phyloP scores from a whole-genome alignment of 2,329 filamentous ascomycete genomes.

The Ascochyta rabiei region DNA sequence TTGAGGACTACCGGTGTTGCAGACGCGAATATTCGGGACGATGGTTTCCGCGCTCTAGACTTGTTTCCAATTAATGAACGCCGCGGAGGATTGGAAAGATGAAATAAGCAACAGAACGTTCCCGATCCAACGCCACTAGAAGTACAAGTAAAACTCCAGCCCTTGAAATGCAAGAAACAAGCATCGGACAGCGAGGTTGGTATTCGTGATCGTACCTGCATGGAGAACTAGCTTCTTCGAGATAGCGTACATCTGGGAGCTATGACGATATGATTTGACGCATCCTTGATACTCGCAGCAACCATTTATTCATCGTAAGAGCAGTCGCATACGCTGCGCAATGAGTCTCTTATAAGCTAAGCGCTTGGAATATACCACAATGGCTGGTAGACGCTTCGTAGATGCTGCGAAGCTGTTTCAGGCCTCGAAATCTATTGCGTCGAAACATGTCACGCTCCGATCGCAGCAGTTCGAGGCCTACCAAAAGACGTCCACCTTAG shows the following conservation, averaged over 20 bases:
- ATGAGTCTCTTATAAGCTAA: not conserved
- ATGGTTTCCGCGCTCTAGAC: slow-evolving; percentile 16
- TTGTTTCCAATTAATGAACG: slow-evolving; percentile 2
- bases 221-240: slow-evolving; percentile 9
- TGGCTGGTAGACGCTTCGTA: slow-evolving; percentile 59
- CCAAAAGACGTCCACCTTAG: slow-evolving; percentile 67
- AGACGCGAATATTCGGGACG: slow-evolving; percentile 10
- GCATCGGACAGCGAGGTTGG: slow-evolving; percentile 9
- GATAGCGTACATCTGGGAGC: slow-evolving; percentile 6
- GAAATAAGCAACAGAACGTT: slow-evolving; percentile 1
- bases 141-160: slow-evolving; percentile 1
- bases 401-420: slow-evolving; percentile 59
- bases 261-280: slow-evolving; percentile 10
- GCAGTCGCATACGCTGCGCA: not conserved
- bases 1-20: slow-evolving; percentile 2
- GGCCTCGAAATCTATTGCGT: slow-evolving; percentile 53
- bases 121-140: slow-evolving; percentile 11
- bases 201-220: slow-evolving; percentile 14
- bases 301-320: not conserved
- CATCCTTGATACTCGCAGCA: not conserved
- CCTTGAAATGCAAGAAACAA: not conserved
- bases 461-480: slow-evolving; percentile 67
- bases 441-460: slow-evolving; percentile 64
- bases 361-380: slow-evolving; percentile 32
- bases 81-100: slow-evolving; percentile 7